Base-by-base conservation (phyloP, 257 asterid species). In the Ilex asprella region DNA sequence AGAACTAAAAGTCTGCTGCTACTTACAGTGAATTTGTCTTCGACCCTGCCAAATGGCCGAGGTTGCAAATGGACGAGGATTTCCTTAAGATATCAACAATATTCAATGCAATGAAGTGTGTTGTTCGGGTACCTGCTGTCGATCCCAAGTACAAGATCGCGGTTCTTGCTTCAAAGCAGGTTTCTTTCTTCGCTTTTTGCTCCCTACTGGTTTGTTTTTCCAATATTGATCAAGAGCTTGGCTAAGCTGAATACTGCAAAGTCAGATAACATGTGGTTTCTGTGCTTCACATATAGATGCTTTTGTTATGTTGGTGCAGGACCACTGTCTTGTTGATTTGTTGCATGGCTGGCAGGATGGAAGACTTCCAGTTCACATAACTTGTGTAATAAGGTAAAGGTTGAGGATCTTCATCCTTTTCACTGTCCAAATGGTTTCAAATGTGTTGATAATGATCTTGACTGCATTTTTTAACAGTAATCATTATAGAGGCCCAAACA, bases 281-380 rank as follows among this genome's bases (percentile, higher is more conserved):
- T 46, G 13, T 44, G 27, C 32, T 35, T 35, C 29, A 59, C 63
- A 32, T 32, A 31, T 21, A 49, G 56, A 69, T 65, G 53, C 47
- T 12, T n/a, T 60, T 55, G 41, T 16, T 32, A 7, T 47, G 31
- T 60, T 66, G 58, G 55, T 67, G 59, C 80, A 92, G 97, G 98
- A 92, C 59, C 98, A 92, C 65, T 92, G 97, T 73, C 95, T 92
- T 46, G 91, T 82, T 63, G 95, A 89, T 72, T 77, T 92, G 79
- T 77, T 92, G 78, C 95, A 86, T 66, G 82, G 85, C 54, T 89
- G 97, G 98, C 98, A 86, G 74, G 95, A 89, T 69, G 80, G 82
- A 59, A 85, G 77, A 67, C 87, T 89, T 74, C 98, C 98, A 54
- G 86, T 92, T 69, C 78, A 86, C 31, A 82, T 92, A 64, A 81